Evolutionary conservation across 345 rosid genomes (phyloP), one percentile per base, ranked within the genome.

Genomic region (Camelina laxa): DNA sequence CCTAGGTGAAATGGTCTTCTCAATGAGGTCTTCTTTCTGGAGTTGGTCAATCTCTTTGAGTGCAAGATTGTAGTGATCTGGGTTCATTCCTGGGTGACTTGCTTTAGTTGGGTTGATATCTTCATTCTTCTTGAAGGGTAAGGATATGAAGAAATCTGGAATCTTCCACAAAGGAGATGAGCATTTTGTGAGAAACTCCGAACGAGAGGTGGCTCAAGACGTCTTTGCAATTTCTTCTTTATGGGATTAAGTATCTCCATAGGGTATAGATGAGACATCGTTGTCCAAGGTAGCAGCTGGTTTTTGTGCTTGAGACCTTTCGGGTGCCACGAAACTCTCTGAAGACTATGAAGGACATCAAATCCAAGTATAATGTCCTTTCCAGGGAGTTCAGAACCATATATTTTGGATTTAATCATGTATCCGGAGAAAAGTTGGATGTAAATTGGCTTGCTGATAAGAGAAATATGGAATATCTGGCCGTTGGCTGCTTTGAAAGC

Each of bases 291-390:
- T 8, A 17, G 24, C 3, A 49, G 2, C 1, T 49, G 54, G 1
- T 49, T 49, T 9, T 49, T 17, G 21, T 49, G 54, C 5, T 30
- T 27, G 0, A 56, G 17, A 0, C 19, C 11, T 30, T 30, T 56
- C 0, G 39, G 39, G 2, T 56, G 17, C 39, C 39, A 56, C 3
- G 61, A 56, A 6, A 56, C 61, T 24, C 4, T 15, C 3, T 15
- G 30, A 1, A 56, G 39, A 2, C 7, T 15, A 5, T 58, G 63
- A 0, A 58, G 3, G 6, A 57, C 4, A 16, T 33, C 56, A 57
- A 57, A 31, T 7, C 41, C 63, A 16, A 58, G 63, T 58, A 58
- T 58, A n/a, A 58, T 33, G 1, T 58, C 21, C n/a, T 33, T 58
- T n/a, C 63, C 22, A 9, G 10, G 63, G 1, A 58, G 21, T 2